Base-by-base conservation (phyloP, 2,329 filamentous ascomycete genomes). In the Boeremia lycopersici region DNA sequence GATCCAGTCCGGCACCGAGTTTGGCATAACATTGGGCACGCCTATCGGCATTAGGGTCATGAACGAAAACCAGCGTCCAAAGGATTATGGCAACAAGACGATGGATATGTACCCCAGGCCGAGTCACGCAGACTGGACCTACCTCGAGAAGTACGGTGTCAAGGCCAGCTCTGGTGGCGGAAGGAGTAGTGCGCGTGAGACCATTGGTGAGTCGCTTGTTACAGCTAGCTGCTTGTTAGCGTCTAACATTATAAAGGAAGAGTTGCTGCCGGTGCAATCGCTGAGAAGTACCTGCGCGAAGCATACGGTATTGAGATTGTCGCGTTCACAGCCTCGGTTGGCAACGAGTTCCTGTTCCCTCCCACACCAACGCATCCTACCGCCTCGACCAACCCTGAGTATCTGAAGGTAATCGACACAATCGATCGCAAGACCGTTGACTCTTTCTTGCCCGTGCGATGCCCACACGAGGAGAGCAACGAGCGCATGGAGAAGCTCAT, bases 121-220 rank as follows among this genome's bases (percentile, higher is more conserved):
- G 31, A 91, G 87, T 73, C 95, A 98, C 78, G 93, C 95, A 56
- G 93, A 98, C 78, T 97, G 89, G 86, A 98, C 95, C 57, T 98
- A 98, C 79, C 83, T 96, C 57, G 90, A 96, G 76, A 98, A 98
- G 80, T 99, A 99, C 76, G 93, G 93, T 53, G 87, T 96, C 65
- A 96, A 96, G 81, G 92, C 95, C 33, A 90, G 86, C 74, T 92
- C 88, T 58, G 93, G 95, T 54, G 93, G 95, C 65, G 93, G 95
- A 48, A 85, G 95, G 59, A 93, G 89, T 74, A 93, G 89, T 74
- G 95, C 95, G n/a, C 83, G 93, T 62, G 93, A 98, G 82, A 98
- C 93, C 10, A 96, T 98, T 72, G 91, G 89, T 84, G 72, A 49
- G 68, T 51, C 34, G 28, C 11, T 8, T 41, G 13, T 11, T 7